phyloP scores from a whole-genome alignment of 495 filamentous ascomycete genomes.

The Podospora fimiseda region DNA sequence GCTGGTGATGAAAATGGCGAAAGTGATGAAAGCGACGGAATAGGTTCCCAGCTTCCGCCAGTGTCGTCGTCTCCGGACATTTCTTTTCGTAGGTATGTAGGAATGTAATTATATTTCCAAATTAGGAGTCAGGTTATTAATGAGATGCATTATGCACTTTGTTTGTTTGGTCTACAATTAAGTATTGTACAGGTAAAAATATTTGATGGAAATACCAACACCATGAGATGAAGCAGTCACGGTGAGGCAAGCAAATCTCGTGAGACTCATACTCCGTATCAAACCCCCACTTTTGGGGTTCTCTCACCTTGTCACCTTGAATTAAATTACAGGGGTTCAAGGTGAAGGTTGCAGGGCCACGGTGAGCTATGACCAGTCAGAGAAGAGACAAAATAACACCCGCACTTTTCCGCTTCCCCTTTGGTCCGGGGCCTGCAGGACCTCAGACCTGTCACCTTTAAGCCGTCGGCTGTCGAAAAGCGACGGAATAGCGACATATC shows the following conservation, averaged over 20 bases:
- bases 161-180: too few relatives aligned
- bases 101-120: neutral
- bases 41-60: conserved; percentile 13
- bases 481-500: conserved; percentile 5
- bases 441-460: neutral
- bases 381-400: neutral
- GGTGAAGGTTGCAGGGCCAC: neutral
- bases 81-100: neutral
- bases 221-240: neutral
- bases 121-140: too few relatives aligned
- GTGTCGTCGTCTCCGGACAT: conserved; percentile 9
- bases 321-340: neutral
- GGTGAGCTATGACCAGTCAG: neutral
- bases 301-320: neutral
- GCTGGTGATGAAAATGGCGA: conserved; percentile 14
- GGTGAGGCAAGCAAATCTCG: conserved; percentile 1
- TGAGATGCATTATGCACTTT: too few relatives aligned
- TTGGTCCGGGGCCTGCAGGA: neutral
- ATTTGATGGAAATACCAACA: neutral
- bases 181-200: too few relatives aligned
- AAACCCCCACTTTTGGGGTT: conserved; percentile 3
- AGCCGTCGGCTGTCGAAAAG: conserved; percentile 7
- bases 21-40: conserved; percentile 14
- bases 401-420: neutral
- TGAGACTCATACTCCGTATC: conserved; percentile 2